Evolutionary conservation across 257 asterid species (phyloP).

Genomic region (Cruciata laevipes): DNA sequence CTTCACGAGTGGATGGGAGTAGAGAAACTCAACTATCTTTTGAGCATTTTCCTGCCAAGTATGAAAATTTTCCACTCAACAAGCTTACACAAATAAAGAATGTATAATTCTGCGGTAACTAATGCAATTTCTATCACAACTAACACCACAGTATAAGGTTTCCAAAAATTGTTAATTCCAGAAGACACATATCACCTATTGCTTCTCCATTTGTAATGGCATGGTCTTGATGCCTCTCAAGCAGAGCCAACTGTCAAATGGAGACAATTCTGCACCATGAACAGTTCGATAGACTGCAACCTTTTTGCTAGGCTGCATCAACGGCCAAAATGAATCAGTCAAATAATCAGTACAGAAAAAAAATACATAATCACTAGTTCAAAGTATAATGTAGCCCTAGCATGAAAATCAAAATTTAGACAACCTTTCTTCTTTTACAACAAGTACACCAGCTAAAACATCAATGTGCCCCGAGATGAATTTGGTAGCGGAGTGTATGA

Average conservation of each 20-base stretch:
- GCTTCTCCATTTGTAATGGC: constrained; percentile 87
- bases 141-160: neutral
- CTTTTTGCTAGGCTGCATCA: constrained; percentile 59
- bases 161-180: neutral
- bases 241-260: constrained; percentile 96
- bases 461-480: constrained; percentile 89
- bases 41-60: constrained; percentile 71
- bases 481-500: constrained; percentile 87
- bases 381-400: neutral
- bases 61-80: neutral
- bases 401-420: neutral
- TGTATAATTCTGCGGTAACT: neutral
- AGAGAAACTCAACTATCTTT: constrained; percentile 77
- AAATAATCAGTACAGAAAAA: too few species aligned
- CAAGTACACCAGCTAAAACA: constrained; percentile 77
- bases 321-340: too few species aligned
- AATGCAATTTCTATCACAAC: too few species aligned
- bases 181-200: constrained; percentile 39
- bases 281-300: constrained; percentile 79
- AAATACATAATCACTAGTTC: neutral
- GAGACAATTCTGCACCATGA: constrained; percentile 87
- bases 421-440: constrained; percentile 69
- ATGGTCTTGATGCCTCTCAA: constrained; percentile 86
- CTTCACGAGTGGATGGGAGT: constrained; percentile 62
- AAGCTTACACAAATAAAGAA: neutral